Base-by-base conservation (phyloP, 2,329 filamentous ascomycete species). In the Ceratocystis lukuohia region DNA sequence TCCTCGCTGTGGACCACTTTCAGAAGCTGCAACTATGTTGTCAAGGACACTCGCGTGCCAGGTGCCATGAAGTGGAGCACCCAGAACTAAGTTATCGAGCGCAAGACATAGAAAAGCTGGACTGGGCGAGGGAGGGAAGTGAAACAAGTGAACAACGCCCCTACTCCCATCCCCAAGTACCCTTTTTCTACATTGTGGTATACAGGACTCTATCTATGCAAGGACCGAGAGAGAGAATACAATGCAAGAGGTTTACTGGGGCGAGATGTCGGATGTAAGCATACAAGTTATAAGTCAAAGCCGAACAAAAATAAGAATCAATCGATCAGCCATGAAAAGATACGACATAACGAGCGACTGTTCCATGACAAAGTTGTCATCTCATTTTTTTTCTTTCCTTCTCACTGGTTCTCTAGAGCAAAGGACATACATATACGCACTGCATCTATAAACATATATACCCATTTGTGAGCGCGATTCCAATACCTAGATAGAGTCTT, bases 11-110 rank as follows among this genome's bases (percentile, higher is more conserved):
- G 78, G 77, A 71, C 72, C 12, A 77, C 76, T 17, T 81, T 79
- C 71, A 78, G 74, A 50, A 74, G 73, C 62, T 79, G 78, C 74
- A 77, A 78, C 68, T 81, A 77, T 70, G 78, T 81, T 37, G 77
- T 79, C 67, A 62, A 67, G 56, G 66, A 67, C 20, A 46, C 59
- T 48, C 57, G 64, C 46, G 62, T 66, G 20, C 69, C 68, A 5
- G 69, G 69, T 28, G 66, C 68, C 45, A 62, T 70, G 44, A 68
- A 69, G 46, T 70, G 69, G 69, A 30, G 64, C 22, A 46, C 37
- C 44, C 66, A 65, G 57, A 45, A 66, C 17, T 61, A 61, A 61
- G 25, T 12, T 30, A 8, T 22, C 12, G 12, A 45, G 56, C 5
- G 10, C n/a, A 22, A 6, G 37, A 30, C 10, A 6, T 20, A 15